Base-by-base conservation (phyloP, 2,329 filamentous ascomycete genomes). In the Fusarium pseudograminearum region DNA sequence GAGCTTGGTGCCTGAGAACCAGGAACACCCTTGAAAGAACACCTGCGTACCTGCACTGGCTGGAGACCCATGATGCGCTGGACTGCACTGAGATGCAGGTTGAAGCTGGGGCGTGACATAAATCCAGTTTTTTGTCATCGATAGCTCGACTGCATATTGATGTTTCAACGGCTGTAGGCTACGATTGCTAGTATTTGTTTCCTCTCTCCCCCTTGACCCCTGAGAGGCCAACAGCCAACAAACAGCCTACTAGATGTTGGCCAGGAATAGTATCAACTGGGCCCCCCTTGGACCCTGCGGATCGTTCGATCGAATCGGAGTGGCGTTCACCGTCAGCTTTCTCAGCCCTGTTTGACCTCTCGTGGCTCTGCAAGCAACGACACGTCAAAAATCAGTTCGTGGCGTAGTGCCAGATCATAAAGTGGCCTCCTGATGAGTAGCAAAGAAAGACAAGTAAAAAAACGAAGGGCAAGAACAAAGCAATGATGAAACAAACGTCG, bases 41-140 rank as follows among this genome's bases (percentile, higher is more conserved):
- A 41, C 24, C 24, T 57, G 22, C 53, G 67, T 70, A 68, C 67
- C 67, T 70, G 67, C 67, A 57, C 67, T 58, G 44, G 63, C 47
- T 60, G 60, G n/a, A 15, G 45, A 47, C 47, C 61, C 41, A 63
- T 44, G 46, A 60, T 65, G 58, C 31, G 67, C 58, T 65, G 67
- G 57, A 54, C 57, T 63, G 58, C 54, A 52, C 7, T 67, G 20
- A 24, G 38, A 22, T 41, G 66, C 53, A 63, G 46, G 51, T 54
- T 16, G 28, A 46, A 28, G 66, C 57, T 40, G 48, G 20, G 42
- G 41, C 11, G 56, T 36, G 26, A 26, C 47, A 14, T 24, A 22
- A 36, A 26, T 26, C 31, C 47, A 51, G 33, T 31, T 20, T 24
- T 42, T 36, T 8, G 16, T 41, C 26, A 48, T 12, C 12, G 30